Percentiles rank a stretch among this genome's conserved stretches.
These are phyloP conservation scores for Daldinia concentrica DNA, from an alignment of 495 filamentous ascomycete genomes.

Conservation along the genomic window DNA sequence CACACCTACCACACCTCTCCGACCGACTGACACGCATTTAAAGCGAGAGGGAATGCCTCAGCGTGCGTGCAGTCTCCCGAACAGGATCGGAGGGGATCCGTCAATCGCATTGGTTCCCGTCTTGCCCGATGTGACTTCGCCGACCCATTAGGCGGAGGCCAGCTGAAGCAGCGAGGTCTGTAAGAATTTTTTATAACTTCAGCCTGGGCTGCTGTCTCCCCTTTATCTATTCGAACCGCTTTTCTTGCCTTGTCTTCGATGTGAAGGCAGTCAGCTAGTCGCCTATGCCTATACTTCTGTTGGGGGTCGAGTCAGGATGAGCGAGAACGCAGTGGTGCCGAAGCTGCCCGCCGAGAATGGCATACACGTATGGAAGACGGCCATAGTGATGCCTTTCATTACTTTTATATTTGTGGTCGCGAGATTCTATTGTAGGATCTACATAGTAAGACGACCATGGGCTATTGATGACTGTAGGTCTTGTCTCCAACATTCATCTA, in stretches of 20 bases:
- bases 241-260: background rate
- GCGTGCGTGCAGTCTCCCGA: background rate
- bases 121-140: slow-evolving; percentile 14
- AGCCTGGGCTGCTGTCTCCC: background rate
- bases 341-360: slow-evolving; percentile 46
- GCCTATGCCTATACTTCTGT: slow-evolving; percentile 14
- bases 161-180: background rate
- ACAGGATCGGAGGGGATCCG: slow-evolving; percentile 11
- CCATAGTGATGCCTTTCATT: slow-evolving; percentile 45
- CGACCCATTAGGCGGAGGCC: slow-evolving; percentile 11
- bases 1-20: slow-evolving; percentile 26
- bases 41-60: slow-evolving; percentile 25
- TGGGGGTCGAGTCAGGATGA: slow-evolving; percentile 27
- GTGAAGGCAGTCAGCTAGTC: background rate
- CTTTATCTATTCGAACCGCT: background rate
- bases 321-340: slow-evolving; percentile 34
- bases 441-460: slow-evolving; percentile 32
- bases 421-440: slow-evolving; percentile 44
- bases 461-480: slow-evolving; percentile 45
- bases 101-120: slow-evolving; percentile 11
- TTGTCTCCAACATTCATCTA: background rate
- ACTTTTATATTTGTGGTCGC: slow-evolving; percentile 44
- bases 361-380: slow-evolving; percentile 45
- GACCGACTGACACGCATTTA: slow-evolving; percentile 24
- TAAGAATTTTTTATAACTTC: slow-evolving; percentile 6